These are phyloP conservation scores for Botrytis squamosa DNA, from an alignment of 2,329 filamentous ascomycete species.

Conservation along the genomic window DNA sequence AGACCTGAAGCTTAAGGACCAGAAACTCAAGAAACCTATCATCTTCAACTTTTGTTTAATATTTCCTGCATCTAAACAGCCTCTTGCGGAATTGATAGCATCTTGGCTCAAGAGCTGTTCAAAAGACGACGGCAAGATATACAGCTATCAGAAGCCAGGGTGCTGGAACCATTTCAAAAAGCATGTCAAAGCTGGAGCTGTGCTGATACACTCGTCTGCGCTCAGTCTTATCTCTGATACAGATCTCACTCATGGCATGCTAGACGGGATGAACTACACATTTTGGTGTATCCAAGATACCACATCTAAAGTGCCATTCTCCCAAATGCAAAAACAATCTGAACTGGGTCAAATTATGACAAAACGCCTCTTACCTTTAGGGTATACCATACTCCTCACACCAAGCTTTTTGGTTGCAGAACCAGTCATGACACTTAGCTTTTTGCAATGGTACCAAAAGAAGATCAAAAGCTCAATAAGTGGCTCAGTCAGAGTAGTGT, in stretches of 20 bases:
- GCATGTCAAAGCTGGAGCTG: constrained; percentile 25
- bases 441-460: constrained; percentile 46
- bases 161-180: constrained; percentile 49
- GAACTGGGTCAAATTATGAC: constrained; percentile 41
- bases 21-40: constrained; percentile 24
- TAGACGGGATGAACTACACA: constrained; percentile 14
- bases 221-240: constrained; percentile 27
- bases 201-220: constrained; percentile 37
- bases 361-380: constrained; percentile 47
- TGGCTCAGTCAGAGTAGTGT: constrained; percentile 29
- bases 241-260: constrained; percentile 24
- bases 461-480: constrained; percentile 24
- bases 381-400: constrained; percentile 48
- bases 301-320: constrained; percentile 32
- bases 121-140: constrained; percentile 44
- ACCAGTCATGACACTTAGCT: constrained; percentile 41
- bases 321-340: constrained; percentile 18
- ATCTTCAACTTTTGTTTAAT: constrained; percentile 47
- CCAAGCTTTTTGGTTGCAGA: constrained; percentile 51
- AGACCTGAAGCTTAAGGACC: neutral
- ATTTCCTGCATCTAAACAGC: constrained; percentile 45
- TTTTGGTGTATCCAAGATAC: constrained; percentile 37
- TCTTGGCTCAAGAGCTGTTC: constrained; percentile 48
- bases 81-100: constrained; percentile 43
- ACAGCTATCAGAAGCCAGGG: constrained; percentile 44